phyloP scores from a whole-genome alignment of 2,329 filamentous ascomycete genomes.

The Phyllosticta ampelicida region DNA sequence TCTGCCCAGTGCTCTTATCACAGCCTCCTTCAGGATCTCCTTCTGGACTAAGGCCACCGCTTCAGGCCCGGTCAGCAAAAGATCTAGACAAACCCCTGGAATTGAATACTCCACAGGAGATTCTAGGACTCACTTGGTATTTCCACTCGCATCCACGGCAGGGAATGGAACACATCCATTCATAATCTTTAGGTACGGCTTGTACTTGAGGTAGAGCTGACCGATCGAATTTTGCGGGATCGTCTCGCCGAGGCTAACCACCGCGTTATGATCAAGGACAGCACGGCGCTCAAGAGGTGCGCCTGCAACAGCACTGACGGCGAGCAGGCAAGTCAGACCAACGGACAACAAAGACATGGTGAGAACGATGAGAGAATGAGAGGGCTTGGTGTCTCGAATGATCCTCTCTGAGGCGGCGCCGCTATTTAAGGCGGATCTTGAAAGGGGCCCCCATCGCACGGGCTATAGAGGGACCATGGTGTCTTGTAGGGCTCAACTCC shows the following conservation, averaged over 20 bases:
- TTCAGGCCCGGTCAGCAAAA: constrained; percentile 16
- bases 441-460: background rate
- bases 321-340: background rate
- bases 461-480: background rate
- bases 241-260: constrained; percentile 45
- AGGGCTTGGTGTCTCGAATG: background rate
- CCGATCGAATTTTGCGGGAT: constrained; percentile 39
- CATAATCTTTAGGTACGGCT: constrained; percentile 44
- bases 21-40: constrained; percentile 33
- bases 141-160: constrained; percentile 46
- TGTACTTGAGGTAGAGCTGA: constrained; percentile 43
- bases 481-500: background rate
- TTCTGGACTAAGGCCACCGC: constrained; percentile 33
- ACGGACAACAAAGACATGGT: background rate
- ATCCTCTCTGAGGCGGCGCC: background rate
- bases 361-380: background rate
- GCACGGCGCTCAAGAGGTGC: constrained; percentile 26
- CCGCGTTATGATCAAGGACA: constrained; percentile 34
- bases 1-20: constrained; percentile 37
- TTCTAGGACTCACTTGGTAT: constrained; percentile 40
- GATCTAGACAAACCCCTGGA: background rate
- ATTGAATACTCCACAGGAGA: background rate
- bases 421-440: background rate
- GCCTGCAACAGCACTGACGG: background rate
- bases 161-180: constrained; percentile 55